Base-by-base conservation (phyloP, 805 yeast genomes). In the Grigorovia yakushimaensis region DNA sequence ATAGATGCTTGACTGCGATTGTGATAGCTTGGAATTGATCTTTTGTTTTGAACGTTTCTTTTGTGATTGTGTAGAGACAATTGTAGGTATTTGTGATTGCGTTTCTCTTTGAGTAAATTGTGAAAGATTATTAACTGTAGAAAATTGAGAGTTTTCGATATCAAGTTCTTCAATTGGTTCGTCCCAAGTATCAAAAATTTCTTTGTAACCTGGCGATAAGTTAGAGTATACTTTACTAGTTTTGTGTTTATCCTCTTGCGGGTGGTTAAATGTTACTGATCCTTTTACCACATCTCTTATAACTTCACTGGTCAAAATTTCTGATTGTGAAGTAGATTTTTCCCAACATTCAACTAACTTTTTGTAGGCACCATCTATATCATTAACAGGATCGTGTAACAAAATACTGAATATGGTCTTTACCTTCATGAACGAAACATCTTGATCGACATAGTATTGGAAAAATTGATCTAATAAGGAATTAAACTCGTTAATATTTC, bases 271-370 rank as follows among this genome's bases (percentile, higher is more conserved):
- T 39, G 49, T 47, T 4, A 54, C 40, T 8, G 43, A 41, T 15
- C 53, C 49, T 55, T 57, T 51, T 5, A 57, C 39, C 1, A 60
- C 41, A 21, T 45, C 47, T 38, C 56, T 56, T 3, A 58, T 46
- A 8, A 58, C 49, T 41, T 53, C 56, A 39, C 49, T 53, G 1
- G 59, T 50, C 6, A 54, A 24, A 8, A 18, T 11, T 22, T 54
- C 58, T 5, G 64, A 51, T 27, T 54, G 43, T 2, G 47, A 22
- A 3, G 53, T 44, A 1, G 55, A 51, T 5, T 52, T 46, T 27
- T 51, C 59, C 67, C 66, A 63, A 45, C 65, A 59, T 50, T 60
- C 61, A 21, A 58, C 45, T 17, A 63, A 39, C 42, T 56, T 59
- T 44, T 50, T 59, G 42, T 57, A 58, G 24, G 58, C 52, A 5